A percentile compares a stretch with the other conserved stretches of the same genome.
phyloP scores from a whole-genome alignment of 495 filamentous ascomycete genomes.

The Thozetella sp. region DNA sequence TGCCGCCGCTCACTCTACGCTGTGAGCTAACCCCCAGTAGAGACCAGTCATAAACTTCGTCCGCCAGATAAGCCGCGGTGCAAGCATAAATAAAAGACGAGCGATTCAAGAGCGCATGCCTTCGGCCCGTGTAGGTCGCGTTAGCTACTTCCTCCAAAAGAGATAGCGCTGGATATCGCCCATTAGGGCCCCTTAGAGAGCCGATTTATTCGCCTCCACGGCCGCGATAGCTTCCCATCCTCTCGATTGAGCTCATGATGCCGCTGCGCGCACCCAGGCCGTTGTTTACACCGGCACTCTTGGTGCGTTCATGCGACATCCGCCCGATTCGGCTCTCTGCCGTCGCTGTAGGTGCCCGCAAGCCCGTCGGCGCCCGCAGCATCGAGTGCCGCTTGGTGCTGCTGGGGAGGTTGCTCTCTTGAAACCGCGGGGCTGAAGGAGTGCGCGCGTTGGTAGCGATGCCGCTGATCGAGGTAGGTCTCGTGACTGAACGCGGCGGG shows the following conservation, averaged over 20 bases:
- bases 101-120: too few relatives aligned
- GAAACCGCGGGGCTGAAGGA: constrained; percentile 2
- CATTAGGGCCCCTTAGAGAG: not conserved
- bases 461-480: too few relatives aligned
- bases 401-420: constrained; percentile 2
- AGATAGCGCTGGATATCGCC: not conserved
- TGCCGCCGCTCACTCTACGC: not conserved
- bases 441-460: constrained; percentile 1
- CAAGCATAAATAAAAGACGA: not conserved
- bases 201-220: constrained; percentile 11
- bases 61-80: not conserved
- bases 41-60: not conserved
- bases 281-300: constrained; percentile 37
- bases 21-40: not conserved
- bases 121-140: too few relatives aligned
- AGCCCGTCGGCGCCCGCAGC: constrained; percentile 26
- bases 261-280: constrained; percentile 48
- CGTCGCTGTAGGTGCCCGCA: constrained; percentile 38
- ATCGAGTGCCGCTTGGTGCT: constrained; percentile 20
- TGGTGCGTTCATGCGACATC: constrained; percentile 38
- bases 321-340: constrained; percentile 45
- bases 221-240: constrained; percentile 58
- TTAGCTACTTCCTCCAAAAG: too few relatives aligned
- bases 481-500: too few relatives aligned
- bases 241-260: constrained; percentile 73